These are phyloP conservation scores for Microbotryum violaceum DNA, from an alignment of 1,284 basidiomycete species.

Conservation along the genomic window DNA sequence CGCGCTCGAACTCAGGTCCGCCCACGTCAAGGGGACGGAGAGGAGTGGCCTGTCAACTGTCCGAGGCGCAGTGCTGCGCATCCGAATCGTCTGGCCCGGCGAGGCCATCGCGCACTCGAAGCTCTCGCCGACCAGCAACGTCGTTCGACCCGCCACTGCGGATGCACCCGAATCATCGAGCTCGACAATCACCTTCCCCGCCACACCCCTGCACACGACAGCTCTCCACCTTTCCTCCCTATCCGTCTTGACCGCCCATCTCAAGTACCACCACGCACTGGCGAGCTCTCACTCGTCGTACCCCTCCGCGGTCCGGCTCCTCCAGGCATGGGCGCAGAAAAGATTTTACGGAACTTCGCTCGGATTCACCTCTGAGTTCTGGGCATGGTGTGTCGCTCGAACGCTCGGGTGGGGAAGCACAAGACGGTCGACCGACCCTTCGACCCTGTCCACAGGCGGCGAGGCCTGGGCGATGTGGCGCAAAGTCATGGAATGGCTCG, in stretches of 20 bases:
- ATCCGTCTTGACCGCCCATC: slow-evolving; percentile 37
- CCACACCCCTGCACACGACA: slow-evolving; percentile 37
- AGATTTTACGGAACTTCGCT: slow-evolving; percentile 37
- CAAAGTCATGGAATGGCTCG: slow-evolving; percentile 30
- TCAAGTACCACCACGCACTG: slow-evolving; percentile 39
- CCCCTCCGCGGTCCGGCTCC: slow-evolving; percentile 37
- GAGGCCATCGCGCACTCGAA: slow-evolving; percentile 52
- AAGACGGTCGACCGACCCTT: neutral
- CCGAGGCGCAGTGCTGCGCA: slow-evolving; percentile 22
- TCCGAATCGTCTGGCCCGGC: slow-evolving; percentile 18
- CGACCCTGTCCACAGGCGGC: slow-evolving; percentile 19
- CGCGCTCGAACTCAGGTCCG: slow-evolving; percentile 53
- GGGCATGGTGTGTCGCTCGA: slow-evolving; percentile 29
- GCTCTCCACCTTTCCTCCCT: slow-evolving; percentile 39
- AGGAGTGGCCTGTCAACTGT: slow-evolving; percentile 19
- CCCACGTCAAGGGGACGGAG: slow-evolving; percentile 51
- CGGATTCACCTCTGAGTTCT: slow-evolving; percentile 25
- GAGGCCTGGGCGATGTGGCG: slow-evolving; percentile 30
- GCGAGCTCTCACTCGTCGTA: slow-evolving; percentile 37
- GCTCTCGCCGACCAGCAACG: slow-evolving; percentile 59
- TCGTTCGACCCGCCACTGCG: slow-evolving; percentile 55
- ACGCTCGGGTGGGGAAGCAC: slow-evolving; percentile 16
- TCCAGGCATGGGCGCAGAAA: slow-evolving; percentile 41
- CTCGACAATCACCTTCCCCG: slow-evolving; percentile 20
- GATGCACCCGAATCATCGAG: slow-evolving; percentile 17